Percentiles rank a stretch among this genome's conserved stretches.
Conservation (phyloP, 495 filamentous ascomycete species). For the Annulohypoxylon maeteangense region DNA sequence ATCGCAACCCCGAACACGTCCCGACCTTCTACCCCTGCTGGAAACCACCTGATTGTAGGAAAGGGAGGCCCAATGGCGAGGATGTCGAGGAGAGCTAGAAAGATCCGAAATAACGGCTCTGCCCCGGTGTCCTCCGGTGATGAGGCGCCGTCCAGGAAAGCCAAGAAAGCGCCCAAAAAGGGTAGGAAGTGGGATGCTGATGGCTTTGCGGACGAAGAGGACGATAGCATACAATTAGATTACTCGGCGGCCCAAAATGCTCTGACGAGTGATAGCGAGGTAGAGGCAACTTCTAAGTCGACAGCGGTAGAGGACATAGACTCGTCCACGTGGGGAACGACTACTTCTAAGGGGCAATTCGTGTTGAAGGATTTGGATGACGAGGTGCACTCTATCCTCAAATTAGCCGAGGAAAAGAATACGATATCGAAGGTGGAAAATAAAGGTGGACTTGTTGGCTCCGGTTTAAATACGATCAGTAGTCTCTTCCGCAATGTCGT, state of each 20-base stretch:
- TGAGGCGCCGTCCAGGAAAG: constrained; percentile 68
- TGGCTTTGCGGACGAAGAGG: constrained; percentile 87
- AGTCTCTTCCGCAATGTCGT: constrained; percentile 93
- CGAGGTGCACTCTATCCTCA: constrained; percentile 89
- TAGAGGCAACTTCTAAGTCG: constrained; percentile 55
- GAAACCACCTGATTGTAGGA: constrained; percentile 70
- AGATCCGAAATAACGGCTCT: constrained; percentile 70
- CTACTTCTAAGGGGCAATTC: constrained; percentile 88
- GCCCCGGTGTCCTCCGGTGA: constrained; percentile 85
- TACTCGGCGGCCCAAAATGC: constrained; percentile 74
- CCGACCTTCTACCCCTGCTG: constrained; percentile 77
- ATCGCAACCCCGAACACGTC: constrained; percentile 79
- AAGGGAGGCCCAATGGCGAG: constrained; percentile 77
- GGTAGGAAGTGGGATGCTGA: constrained; percentile 91
- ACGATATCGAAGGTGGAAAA: constrained; percentile 56
- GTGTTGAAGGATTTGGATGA: constrained; percentile 93
- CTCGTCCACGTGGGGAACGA: constrained; percentile 81
- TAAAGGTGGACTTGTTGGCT: constrained; percentile 73
- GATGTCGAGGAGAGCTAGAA: constrained; percentile 83
- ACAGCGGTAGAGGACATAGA: constrained; percentile 76
- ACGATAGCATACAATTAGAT: constrained; percentile 77
- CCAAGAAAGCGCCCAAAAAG: constrained; percentile 76
- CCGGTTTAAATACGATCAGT: constrained; percentile 80
- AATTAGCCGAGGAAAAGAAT: constrained; percentile 72
- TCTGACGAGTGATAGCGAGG: constrained; percentile 64